A percentile compares a stretch with the other conserved stretches of the same genome.
These are phyloP conservation scores for Penicillium janthinellum DNA, from an alignment of 2,329 filamentous ascomycete species.

Conservation along the genomic window DNA sequence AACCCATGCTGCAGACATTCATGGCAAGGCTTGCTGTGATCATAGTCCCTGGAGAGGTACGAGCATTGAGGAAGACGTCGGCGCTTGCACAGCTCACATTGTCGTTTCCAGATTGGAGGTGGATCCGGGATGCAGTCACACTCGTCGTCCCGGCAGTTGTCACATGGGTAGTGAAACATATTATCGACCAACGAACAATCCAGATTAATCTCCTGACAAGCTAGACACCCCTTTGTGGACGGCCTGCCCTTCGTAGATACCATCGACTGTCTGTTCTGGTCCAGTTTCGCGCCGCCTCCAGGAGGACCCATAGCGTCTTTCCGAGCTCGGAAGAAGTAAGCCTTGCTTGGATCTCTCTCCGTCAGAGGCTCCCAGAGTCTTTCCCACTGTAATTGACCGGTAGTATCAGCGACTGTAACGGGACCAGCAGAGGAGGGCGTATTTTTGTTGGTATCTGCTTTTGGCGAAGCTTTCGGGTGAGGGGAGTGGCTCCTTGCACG, in stretches of 20 bases:
- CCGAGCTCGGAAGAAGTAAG: neutral
- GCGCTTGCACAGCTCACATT: constrained; percentile 38
- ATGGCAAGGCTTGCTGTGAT: constrained; percentile 33
- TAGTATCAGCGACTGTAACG: neutral
- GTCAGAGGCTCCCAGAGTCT: neutral
- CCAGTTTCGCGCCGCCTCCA: neutral
- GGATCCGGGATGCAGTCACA: constrained; percentile 41
- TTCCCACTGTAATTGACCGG: neutral
- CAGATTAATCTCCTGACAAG: constrained; percentile 32
- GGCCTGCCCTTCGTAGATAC: neutral
- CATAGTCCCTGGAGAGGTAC: constrained; percentile 31
- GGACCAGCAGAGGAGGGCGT: neutral
- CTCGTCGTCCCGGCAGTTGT: constrained; percentile 32
- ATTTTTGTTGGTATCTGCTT: neutral
- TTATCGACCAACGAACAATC: constrained; percentile 40
- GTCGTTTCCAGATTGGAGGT: constrained; percentile 34
- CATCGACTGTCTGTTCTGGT: neutral
- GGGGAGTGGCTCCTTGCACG: neutral
- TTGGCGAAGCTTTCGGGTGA: neutral
- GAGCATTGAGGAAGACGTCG: constrained; percentile 34
- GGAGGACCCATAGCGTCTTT: neutral
- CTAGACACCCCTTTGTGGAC: constrained; percentile 34
- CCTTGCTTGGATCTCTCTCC: neutral
- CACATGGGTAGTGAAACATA: constrained; percentile 40
- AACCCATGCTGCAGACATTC: constrained; percentile 31